Evolutionary conservation across 208 protist species (phyloP).

Genomic region (Angomonas deanei): DNA sequence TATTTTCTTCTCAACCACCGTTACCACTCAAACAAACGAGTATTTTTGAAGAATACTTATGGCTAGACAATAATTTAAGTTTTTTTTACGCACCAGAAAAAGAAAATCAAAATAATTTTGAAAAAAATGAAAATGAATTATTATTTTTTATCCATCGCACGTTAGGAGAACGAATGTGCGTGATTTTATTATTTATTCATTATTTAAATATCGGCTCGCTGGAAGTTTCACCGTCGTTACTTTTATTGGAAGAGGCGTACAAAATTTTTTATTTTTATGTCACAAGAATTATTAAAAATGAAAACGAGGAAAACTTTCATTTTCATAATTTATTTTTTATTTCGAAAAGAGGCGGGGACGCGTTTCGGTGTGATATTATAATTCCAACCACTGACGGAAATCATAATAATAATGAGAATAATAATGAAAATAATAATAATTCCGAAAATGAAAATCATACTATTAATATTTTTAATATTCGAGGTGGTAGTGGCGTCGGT

Average conservation of each 20-base stretch:
- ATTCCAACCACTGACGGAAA: conserved; percentile 19
- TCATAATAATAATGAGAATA: neutral
- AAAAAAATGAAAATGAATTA: too few relatives aligned
- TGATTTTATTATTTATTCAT: too few relatives aligned
- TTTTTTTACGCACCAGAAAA: too few relatives aligned
- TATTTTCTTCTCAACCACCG: conserved; percentile 31
- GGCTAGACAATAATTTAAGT: neutral
- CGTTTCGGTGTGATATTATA: conserved; percentile 68
- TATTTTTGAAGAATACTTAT: neutral
- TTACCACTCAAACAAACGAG: conserved; percentile 70
- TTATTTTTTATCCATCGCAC: too few relatives aligned
- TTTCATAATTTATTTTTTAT: conserved; percentile 69
- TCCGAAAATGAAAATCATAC: too few relatives aligned
- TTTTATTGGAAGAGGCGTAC: neutral
- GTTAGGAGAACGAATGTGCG: too few relatives aligned
- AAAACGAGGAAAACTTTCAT: conserved; percentile 11
- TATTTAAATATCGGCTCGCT: too few relatives aligned
- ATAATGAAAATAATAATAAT: too few relatives aligned
- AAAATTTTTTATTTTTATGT: neutral
- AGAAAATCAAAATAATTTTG: too few relatives aligned
- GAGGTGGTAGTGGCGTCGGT: conserved; percentile 60
- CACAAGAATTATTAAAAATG: neutral
- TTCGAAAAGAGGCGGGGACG: conserved; percentile 52
- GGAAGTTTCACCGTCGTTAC: too few relatives aligned
- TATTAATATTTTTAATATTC: too few relatives aligned